Evolutionary conservation across 1,284 basidiomycete genomes (phyloP).

Genomic region (Stereum hirsutum): DNA sequence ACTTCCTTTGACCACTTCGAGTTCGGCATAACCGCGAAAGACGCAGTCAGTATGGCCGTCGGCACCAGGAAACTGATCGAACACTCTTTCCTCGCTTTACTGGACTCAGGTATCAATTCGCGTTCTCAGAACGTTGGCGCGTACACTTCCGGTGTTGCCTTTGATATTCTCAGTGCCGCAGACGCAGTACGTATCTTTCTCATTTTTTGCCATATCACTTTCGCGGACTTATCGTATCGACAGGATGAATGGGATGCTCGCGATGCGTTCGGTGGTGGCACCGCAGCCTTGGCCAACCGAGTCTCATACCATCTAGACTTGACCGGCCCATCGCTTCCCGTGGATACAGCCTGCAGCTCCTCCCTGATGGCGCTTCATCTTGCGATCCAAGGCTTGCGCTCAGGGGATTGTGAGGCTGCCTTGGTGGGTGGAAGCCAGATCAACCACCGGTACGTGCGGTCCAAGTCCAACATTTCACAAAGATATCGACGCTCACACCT

Average conservation of each 20-base stretch:
- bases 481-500: background rate
- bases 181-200: conserved; percentile 8
- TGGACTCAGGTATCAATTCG: conserved; percentile 33
- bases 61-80: conserved; percentile 28
- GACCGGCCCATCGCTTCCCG: conserved; percentile 33
- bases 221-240: background rate
- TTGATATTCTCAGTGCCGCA: conserved; percentile 9
- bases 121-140: conserved; percentile 27
- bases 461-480: background rate
- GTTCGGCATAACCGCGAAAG: conserved; percentile 28
- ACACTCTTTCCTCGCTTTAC: conserved; percentile 26
- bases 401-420: conserved; percentile 39
- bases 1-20: conserved; percentile 28
- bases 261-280: conserved; percentile 25
- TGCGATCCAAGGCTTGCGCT: conserved; percentile 32
- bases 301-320: conserved; percentile 41
- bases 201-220: background rate
- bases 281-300: conserved; percentile 5
- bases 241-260: conserved; percentile 27
- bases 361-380: conserved; percentile 35
- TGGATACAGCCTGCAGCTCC: conserved; percentile 43
- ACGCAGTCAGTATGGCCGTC: conserved; percentile 26
- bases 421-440: conserved; percentile 35
- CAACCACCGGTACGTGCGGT: conserved; percentile 27
- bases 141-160: conserved; percentile 3